Percentiles rank a stretch among this genome's conserved stretches.
Conservation (phyloP, 495 filamentous ascomycete species). For the Thermothielavioides terrestris region DNA sequence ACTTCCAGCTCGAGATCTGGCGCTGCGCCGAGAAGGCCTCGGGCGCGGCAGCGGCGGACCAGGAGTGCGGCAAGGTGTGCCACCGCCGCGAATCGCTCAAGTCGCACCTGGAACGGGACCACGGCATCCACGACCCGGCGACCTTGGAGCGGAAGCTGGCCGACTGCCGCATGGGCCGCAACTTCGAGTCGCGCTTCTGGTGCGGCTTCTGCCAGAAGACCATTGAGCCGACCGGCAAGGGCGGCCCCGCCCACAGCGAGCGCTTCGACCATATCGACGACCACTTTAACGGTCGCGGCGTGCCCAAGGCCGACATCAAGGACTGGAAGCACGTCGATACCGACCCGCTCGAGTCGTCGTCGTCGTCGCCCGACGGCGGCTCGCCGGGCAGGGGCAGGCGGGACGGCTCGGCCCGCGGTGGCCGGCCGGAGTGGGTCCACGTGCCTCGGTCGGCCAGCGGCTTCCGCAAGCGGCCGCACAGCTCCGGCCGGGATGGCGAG, state of each 20-base stretch:
- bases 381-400: not conserved
- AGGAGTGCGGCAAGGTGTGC: constrained; percentile 49
- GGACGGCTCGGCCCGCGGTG: not conserved
- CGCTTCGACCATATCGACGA: constrained; percentile 83
- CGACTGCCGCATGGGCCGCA: constrained; percentile 56
- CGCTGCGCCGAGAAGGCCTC: constrained; percentile 49
- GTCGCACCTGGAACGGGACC: constrained; percentile 48
- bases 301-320: constrained; percentile 21
- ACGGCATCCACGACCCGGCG: constrained; percentile 37
- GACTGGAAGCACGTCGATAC: constrained; percentile 31
- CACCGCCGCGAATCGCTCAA: constrained; percentile 54
- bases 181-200: constrained; percentile 68
- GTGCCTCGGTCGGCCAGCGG: not conserved
- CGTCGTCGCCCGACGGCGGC: not conserved
- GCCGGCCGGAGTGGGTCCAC: too few relatives aligned
- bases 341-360: not conserved
- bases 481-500: not conserved
- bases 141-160: constrained; percentile 41
- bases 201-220: constrained; percentile 73
- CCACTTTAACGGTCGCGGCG: constrained; percentile 52
- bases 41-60: constrained; percentile 1
- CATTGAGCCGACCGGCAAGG: constrained; percentile 46
- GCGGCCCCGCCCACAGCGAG: constrained; percentile 57
- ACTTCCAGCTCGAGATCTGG: constrained; percentile 68
- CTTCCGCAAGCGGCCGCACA: not conserved